Base-by-base conservation (phyloP, 2,329 filamentous ascomycete species). In the Ceratocystis alfenasii region DNA sequence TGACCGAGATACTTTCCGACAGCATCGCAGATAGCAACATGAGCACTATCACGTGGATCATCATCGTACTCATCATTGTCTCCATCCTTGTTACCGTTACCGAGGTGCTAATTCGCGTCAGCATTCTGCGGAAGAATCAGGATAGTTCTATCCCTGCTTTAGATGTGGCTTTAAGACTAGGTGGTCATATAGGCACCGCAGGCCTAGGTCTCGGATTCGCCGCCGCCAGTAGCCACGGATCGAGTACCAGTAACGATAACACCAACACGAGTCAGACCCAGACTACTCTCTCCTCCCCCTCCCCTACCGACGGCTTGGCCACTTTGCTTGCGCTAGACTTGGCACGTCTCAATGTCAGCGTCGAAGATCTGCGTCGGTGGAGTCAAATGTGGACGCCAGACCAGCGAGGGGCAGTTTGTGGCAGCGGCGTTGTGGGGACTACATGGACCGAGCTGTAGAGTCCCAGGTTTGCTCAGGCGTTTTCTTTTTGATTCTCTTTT, bases 1-100 rank as follows among this genome's bases (percentile, higher is more conserved):
- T 99, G 8, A 92, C 94, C 59, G 92, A 96, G 76, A 96, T 99
- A 28, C 79, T 99, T 1, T 91, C 89, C 15, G 93, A 99, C 76
- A 90, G 86, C 1, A 92, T 96, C 65, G 90, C 90, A 25, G 91
- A 97, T 74, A 87, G 89, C 70, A 96, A 96, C 75, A 97, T 96
- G 88, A 96, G 90, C 70, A 81, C 83, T 70, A 95, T 96, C 74
- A 99, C 94, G 0, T 97, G 93, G 93, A 97, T 99, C 75, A 88
- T 97, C 75, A 99, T 99, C 72, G 81, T 96, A 59, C 83, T 99
- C 59, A 99, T 99, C 73, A 76, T 95, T 60, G 79, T 97, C 70
- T 93, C 88, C 73, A 97, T 99, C 72, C 79, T 91, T 64, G 90
- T 99, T 64, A 97, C 94, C 1, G 88, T 90, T 63, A 87, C 88